phyloP scores from a whole-genome alignment of 2,329 filamentous ascomycete genomes.

The Trichoderma cornu-damae region DNA sequence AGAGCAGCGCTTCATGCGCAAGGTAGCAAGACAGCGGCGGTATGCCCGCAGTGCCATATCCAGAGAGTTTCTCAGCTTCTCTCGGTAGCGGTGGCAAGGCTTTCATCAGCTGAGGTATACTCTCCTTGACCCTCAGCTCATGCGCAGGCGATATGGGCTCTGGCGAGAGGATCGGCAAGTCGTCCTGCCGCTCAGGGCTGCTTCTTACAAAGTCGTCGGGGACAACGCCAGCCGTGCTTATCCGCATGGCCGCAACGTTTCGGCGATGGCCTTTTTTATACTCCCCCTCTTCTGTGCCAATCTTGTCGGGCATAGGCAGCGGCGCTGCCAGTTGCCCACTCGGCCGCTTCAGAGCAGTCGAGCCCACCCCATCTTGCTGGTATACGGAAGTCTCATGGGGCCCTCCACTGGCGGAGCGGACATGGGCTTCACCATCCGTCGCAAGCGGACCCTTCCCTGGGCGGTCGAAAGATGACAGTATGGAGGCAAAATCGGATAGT shows the following conservation, averaged over 20 bases:
- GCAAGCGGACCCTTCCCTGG: conserved; percentile 25
- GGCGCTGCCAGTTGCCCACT: conserved; percentile 7
- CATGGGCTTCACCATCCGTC: conserved; percentile 15
- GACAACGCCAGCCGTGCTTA: conserved; percentile 20
- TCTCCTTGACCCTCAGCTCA: conserved; percentile 44
- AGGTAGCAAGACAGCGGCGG: background rate
- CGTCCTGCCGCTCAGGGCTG: conserved; percentile 13
- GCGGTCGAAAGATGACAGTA: conserved; percentile 28
- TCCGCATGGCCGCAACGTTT: conserved; percentile 25
- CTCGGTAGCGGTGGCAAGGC: conserved; percentile 44
- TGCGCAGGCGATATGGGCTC: conserved; percentile 44
- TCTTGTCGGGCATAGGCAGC: background rate
- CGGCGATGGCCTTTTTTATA: conserved; percentile 25
- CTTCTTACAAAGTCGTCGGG: conserved; percentile 3
- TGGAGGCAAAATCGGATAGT: conserved; percentile 28
- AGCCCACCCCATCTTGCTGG: background rate
- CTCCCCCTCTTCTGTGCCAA: conserved; percentile 3
- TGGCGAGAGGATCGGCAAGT: conserved; percentile 40
- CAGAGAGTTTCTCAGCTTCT: conserved; percentile 20
- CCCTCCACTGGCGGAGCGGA: background rate
- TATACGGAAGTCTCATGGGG: background rate
- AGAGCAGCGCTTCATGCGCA: background rate
- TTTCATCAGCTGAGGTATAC: conserved; percentile 50
- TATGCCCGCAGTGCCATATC: background rate
- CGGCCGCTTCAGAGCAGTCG: background rate